Percentiles rank a stretch among this genome's conserved stretches.
These are phyloP conservation scores for Suhomyces wounanorum DNA, from an alignment of 1,139 yeast genomes.

Conservation along the genomic window DNA sequence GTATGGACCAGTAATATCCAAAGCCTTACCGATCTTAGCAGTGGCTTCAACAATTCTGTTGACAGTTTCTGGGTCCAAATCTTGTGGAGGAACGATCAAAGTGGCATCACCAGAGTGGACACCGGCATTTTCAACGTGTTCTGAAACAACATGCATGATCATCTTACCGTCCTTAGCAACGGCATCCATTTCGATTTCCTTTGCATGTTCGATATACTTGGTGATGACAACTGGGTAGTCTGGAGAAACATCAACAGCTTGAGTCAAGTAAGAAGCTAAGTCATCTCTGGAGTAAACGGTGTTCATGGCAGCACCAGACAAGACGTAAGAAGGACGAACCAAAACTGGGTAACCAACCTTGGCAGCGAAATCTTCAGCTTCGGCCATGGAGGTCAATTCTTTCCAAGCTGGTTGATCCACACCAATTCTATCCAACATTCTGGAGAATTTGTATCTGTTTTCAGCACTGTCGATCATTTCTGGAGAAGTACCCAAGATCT, in stretches of 20 bases:
- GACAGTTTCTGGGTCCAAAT: slow-evolving; percentile 88
- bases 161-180: slow-evolving; percentile 94
- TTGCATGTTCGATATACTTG: slow-evolving; percentile 94
- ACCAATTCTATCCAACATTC: slow-evolving; percentile 95
- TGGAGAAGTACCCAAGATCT: slow-evolving; percentile 95
- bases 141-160: slow-evolving; percentile 97
- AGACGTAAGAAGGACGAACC: slow-evolving; percentile 96
- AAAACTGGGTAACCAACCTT: slow-evolving; percentile 92
- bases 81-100: slow-evolving; percentile 95
- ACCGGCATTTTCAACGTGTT: slow-evolving; percentile 99
- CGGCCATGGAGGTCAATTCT: slow-evolving; percentile 90
- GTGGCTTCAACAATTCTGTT: slow-evolving; percentile 91
- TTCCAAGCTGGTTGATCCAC: slow-evolving; percentile 99
- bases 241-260: slow-evolving; percentile 96
- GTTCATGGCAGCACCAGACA: slow-evolving; percentile 99
- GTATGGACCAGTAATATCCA: slow-evolving; percentile 97
- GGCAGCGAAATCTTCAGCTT: slow-evolving; percentile 91
- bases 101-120: slow-evolving; percentile 99
- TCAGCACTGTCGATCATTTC: slow-evolving; percentile 99
- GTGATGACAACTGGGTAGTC: slow-evolving; percentile 98
- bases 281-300: slow-evolving; percentile 91
- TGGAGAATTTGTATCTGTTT: slow-evolving; percentile 95
- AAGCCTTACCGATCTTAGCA: slow-evolving; percentile 93
- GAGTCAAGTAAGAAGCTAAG: slow-evolving; percentile 81
- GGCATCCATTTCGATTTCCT: slow-evolving; percentile 99